Evolutionary conservation across 2,329 filamentous ascomycete genomes (phyloP), one percentile per base, ranked within the genome.

Genomic region (Mariannaea elegans): DNA sequence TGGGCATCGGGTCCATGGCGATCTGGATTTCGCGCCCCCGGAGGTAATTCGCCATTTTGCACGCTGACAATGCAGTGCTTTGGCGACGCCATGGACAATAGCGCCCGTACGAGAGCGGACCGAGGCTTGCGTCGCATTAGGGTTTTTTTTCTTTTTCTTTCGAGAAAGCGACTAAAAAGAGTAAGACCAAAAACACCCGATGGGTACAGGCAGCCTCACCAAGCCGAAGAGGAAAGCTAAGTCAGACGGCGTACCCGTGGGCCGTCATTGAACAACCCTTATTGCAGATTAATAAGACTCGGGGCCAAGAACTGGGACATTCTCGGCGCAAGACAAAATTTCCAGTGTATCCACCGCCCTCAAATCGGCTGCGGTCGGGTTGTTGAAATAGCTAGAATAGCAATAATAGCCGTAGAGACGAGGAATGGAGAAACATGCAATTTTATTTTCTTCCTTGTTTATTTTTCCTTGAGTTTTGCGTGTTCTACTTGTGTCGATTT

Each of bases 181-280:
- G n/a, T n/a, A 4, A 36, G 32, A 36, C 24, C 24, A 27, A 21
- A 24, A 52, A 14, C 10, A 45, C 64, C 58, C 52, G 31, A 48
- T 41, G 8, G 34, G 41, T 34, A 59, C 41, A 21, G 56, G 57
- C 29, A 27, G 27, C 16, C 39, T 18, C 49, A 52, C 41, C 41
- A 34, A 56, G 13, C 16, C 45, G 62, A 53, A 29, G 31, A 24
- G 41, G 49, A 38, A 39, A 52, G 42, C 55, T 54, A 66, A 21
- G 12, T 2, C 13, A 10, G 49, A 36, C 19, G 29, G 21, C 7
- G 18, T n/a, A 18, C 29, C 38, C 19, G n/a, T n/a, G n/a, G n/a
- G n/a, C n/a, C n/a, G n/a, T n/a, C n/a, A n/a, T n/a, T n/a, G n/a
- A n/a, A n/a, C 18, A 41, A 8, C 12, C 7, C 3, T 18, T 5